Conservation (phyloP, 2,329 filamentous ascomycete species). For the Aspergillus aculeatus region DNA sequence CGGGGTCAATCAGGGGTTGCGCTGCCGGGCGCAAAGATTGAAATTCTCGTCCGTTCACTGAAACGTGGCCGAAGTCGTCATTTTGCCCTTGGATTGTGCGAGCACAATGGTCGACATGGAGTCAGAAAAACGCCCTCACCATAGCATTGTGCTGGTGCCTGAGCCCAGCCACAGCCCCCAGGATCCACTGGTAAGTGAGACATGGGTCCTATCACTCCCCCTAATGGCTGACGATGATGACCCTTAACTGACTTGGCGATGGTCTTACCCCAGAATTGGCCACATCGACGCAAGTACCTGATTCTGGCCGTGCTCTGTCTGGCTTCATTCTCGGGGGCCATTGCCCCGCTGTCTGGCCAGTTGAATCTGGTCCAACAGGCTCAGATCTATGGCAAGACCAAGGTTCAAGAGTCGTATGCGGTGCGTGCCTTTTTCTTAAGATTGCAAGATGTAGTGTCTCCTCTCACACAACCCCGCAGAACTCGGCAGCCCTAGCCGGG, state of each 20-base stretch:
- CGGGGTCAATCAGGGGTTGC: background rate
- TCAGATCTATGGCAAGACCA: slow-evolving; percentile 6
- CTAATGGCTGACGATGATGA: background rate
- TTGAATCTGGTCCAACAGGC: slow-evolving; percentile 2
- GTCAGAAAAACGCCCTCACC: background rate
- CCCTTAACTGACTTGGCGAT: background rate
- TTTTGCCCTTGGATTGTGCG: background rate
- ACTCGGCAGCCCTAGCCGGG: slow-evolving; percentile 38
- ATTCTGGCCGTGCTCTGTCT: slow-evolving; percentile 1
- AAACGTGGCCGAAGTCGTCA: too few relatives aligned
- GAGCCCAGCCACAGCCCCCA: background rate
- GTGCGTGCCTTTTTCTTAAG: background rate
- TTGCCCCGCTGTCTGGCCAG: background rate
- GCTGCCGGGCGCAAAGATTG: background rate
- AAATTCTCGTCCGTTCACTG: too few relatives aligned
- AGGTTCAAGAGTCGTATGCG: slow-evolving; percentile 1
- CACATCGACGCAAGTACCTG: background rate
- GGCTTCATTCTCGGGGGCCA: slow-evolving; percentile 3
- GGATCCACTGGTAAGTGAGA: slow-evolving; percentile 5
- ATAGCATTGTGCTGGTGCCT: background rate
- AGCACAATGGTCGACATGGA: background rate
- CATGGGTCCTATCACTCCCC: background rate
- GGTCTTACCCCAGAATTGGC: slow-evolving; percentile 1
- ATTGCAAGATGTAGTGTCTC: slow-evolving; percentile 25
- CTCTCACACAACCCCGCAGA: slow-evolving; percentile 29